phyloP scores from a whole-genome alignment of 768 basidiomycete species.

The Mycena kentingensis region DNA sequence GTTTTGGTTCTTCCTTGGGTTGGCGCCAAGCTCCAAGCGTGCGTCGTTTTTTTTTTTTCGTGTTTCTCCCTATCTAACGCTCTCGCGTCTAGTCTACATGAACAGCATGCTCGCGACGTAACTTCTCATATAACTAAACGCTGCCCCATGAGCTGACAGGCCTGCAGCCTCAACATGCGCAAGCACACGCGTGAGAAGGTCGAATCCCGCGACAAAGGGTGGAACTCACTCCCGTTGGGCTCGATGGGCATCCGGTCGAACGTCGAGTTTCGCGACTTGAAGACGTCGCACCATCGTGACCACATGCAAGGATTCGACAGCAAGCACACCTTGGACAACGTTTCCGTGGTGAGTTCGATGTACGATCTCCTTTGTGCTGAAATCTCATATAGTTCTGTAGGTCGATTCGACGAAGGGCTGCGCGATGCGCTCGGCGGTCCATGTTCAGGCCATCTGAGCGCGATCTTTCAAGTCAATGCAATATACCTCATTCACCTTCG shows the following conservation, averaged over 20 bases:
- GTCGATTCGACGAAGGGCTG: too few species aligned
- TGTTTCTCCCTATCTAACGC: neutral
- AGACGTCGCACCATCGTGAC: too few species aligned
- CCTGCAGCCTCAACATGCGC: slow-evolving; percentile 14
- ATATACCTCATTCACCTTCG: too few species aligned
- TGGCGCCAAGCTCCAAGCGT: slow-evolving; percentile 17
- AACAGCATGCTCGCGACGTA: slow-evolving; percentile 22
- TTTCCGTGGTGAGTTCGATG: neutral
- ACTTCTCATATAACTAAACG: neutral
- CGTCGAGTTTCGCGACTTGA: neutral
- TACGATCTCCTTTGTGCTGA: neutral
- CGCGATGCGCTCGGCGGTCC: neutral
- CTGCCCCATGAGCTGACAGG: neutral
- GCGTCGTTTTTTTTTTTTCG: neutral
- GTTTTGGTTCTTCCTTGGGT: slow-evolving; percentile 19
- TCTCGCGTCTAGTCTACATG: slow-evolving; percentile 15
- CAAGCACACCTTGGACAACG: neutral
- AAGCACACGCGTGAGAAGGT: slow-evolving; percentile 5
- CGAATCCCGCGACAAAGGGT: slow-evolving; percentile 11
- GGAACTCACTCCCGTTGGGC: slow-evolving; percentile 17
- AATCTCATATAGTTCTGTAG: too few species aligned
- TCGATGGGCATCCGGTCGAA: neutral
- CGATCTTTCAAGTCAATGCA: too few species aligned
- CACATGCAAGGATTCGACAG: neutral
- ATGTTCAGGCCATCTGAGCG: too few species aligned